Base-by-base conservation (phyloP, 2,329 filamentous ascomycete genomes). In the Malbranchea zuffiana region DNA sequence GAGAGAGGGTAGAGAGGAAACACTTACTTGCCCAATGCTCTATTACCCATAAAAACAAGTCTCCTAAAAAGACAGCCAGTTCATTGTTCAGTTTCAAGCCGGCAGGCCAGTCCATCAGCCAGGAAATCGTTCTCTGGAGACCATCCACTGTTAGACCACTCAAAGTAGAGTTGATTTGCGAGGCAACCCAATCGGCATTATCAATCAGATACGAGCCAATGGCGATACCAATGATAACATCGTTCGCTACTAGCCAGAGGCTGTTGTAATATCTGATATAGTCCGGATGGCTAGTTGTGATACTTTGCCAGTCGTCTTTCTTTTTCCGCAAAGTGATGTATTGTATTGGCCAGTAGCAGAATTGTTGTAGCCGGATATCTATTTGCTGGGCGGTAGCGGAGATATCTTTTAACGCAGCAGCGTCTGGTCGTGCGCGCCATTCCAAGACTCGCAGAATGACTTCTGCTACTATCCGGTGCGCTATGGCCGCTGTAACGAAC, bases 181-280 rank as follows among this genome's bases (percentile, higher is more conserved):
- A 71, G 2, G 86, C 86, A 1, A 94, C 85, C 69, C 81, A 84
- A 38, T 76, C 72, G 2, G 85, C 80, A 51, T 98, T 95, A 55
- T 98, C 90, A 44, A 96, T 88, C 44, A 98, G 93, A 57, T 94
- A 98, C 1, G 86, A 93, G 0, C 90, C 92, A 5, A 98, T 64
- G 1, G 90, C 90, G 47, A 98, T 95, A 17, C 90, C 92, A 42
- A 98, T 96, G 46, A 98, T 98, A 31, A 98, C 82, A 62, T 98
- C 90, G 63, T 98, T 98, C 19, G 87, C 87, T 15, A 98, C 90
- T 6, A 98, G 80, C 90, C 90, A 98, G 3, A 98, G 67, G 52
- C 86, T 95, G 59, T 98, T 98, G 65, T 96, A 98, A 61, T 98
- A 98, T 11, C 90, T 81, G 47, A 98, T 98, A 57, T 98, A 98